These are phyloP conservation scores for Chrysosporium queenslandicum DNA, from an alignment of 2,329 filamentous ascomycete species.

Conservation along the genomic window DNA sequence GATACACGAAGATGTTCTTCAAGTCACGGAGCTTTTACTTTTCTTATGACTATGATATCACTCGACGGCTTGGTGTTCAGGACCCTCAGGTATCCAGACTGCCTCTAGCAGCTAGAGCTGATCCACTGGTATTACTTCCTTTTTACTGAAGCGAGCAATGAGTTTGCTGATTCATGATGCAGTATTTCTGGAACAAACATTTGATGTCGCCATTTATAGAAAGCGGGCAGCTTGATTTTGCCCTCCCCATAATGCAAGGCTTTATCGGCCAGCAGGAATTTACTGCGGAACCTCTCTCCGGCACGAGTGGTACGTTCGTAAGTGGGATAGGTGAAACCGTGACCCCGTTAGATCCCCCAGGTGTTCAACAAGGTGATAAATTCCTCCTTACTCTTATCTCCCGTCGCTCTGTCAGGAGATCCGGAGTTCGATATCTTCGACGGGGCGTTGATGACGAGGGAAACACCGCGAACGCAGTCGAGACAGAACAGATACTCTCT, in stretches of 20 bases:
- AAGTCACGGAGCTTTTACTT: constrained; percentile 84
- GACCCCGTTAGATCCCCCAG: constrained; percentile 20
- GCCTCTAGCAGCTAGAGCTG: constrained; percentile 62
- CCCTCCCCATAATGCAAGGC: constrained; percentile 80
- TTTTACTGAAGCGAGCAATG: background rate
- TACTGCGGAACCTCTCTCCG: constrained; percentile 47
- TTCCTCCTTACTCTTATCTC: constrained; percentile 86
- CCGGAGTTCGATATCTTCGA: constrained; percentile 79
- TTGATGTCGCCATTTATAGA: constrained; percentile 64
- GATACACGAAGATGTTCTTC: constrained; percentile 76
- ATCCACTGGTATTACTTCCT: constrained; percentile 48
- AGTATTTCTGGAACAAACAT: constrained; percentile 86
- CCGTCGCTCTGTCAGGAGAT: constrained; percentile 73
- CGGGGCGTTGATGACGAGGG: constrained; percentile 86
- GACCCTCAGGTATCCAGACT: constrained; percentile 37
- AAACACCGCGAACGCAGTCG: constrained; percentile 77
- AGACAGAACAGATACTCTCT: constrained; percentile 89
- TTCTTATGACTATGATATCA: constrained; percentile 89
- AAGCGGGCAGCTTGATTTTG: constrained; percentile 58
- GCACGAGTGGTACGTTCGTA: constrained; percentile 14
- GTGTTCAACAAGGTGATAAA: constrained; percentile 31
- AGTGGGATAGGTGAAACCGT: constrained; percentile 19
- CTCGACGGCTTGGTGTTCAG: constrained; percentile 48
- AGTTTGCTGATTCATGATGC: constrained; percentile 3
- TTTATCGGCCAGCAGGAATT: constrained; percentile 85